phyloP scores from a whole-genome alignment of 2,329 filamentous ascomycete genomes.

The Paecilomyces sp. region DNA sequence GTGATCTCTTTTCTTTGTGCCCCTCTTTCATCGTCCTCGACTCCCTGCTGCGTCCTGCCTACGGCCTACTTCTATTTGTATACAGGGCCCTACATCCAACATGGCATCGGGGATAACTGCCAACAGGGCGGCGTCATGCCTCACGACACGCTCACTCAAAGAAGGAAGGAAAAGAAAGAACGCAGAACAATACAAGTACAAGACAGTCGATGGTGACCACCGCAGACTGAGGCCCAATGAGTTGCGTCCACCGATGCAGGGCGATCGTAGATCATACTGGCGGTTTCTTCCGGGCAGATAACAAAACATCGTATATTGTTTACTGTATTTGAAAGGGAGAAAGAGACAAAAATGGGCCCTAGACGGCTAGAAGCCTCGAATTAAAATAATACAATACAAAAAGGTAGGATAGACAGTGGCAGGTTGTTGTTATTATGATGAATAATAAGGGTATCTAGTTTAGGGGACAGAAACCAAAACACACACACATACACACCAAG shows the following conservation, averaged over 20 bases:
- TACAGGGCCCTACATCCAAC: not conserved
- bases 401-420: not conserved
- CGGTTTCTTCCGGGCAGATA: not conserved
- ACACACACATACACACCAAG: not conserved
- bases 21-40: not conserved
- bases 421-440: not conserved
- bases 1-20: too few relatives aligned
- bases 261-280: not conserved
- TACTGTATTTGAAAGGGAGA: not conserved
- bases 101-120: not conserved
- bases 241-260: not conserved
- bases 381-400: not conserved
- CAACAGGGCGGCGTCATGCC: not conserved
- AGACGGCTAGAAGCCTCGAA: not conserved
- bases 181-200: not conserved
- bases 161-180: not conserved
- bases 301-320: not conserved
- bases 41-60: not conserved
- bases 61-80: not conserved
- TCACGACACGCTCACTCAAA: not conserved
- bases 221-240: not conserved
- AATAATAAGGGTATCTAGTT: not conserved
- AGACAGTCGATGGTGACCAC: not conserved
- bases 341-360: not conserved
- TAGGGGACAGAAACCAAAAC: not conserved